Evolutionary conservation across 257 asterid species (phyloP).

Genomic region (Solanum corneliomulleri): DNA sequence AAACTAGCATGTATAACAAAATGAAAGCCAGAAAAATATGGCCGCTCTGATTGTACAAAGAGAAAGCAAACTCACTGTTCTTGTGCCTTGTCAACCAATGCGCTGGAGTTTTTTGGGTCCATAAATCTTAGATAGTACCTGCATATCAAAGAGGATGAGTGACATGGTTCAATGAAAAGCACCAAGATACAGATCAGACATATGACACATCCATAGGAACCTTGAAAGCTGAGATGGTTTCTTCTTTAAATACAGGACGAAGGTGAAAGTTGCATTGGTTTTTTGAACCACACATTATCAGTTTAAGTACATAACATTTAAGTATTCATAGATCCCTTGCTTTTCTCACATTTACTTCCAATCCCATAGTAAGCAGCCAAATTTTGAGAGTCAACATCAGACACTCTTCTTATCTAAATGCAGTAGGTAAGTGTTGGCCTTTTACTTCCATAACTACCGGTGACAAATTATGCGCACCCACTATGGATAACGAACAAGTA

Average conservation of each 20-base stretch:
- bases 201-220: not conserved
- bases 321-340: not conserved
- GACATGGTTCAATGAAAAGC: not conserved
- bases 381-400: not conserved
- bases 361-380: not conserved
- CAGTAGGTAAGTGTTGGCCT: not conserved
- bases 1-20: not conserved
- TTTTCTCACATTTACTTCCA: not conserved
- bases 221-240: not conserved
- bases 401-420: not conserved
- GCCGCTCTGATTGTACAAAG: not conserved
- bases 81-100: conserved; percentile 79
- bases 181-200: not conserved
- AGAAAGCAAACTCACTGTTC: conserved; percentile 44
- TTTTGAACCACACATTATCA: not conserved
- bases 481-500: not conserved
- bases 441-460: not conserved
- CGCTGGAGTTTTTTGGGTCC: conserved; percentile 72
- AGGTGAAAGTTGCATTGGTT: not conserved
- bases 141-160: not conserved
- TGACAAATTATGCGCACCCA: not conserved
- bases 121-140: conserved; percentile 98
- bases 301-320: not conserved
- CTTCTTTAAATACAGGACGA: not conserved
- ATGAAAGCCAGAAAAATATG: not conserved